Conservation (phyloP, 1,284 basidiomycete genomes). For the Tilletia caries region DNA sequence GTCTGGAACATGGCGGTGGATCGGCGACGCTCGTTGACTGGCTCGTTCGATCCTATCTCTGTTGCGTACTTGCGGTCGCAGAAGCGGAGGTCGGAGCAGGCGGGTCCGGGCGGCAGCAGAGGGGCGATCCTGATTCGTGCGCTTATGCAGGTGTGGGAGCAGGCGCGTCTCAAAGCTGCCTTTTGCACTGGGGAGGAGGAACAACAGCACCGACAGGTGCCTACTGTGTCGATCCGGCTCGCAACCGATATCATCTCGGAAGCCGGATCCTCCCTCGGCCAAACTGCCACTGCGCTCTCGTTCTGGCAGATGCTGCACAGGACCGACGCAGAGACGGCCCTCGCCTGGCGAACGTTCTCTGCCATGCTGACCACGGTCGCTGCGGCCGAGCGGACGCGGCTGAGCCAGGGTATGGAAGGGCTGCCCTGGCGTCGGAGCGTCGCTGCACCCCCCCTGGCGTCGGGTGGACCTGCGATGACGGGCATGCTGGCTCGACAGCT, state of each 20-base stretch:
- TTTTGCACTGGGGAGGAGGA: no score
- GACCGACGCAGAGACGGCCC: neutral
- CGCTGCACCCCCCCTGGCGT: no score
- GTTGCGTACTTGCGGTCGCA: neutral
- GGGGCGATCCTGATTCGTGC: no score
- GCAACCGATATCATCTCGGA: no score
- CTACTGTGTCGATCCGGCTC: no score
- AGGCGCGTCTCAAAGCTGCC: no score
- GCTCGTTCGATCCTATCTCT: neutral
- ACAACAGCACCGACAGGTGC: no score
- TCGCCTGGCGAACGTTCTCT: neutral
- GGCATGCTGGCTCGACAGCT: neutral
- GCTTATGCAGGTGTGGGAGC: no score
- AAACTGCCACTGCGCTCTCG: neutral
- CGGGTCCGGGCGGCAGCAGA: no score
- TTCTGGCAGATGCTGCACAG: no score
- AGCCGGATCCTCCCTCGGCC: neutral
- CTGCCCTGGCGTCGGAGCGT: no score
- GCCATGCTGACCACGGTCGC: neutral
- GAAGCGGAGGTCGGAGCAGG: no score
- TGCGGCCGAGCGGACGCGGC: neutral
- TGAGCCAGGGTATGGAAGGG: neutral
- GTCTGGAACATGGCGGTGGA: neutral
- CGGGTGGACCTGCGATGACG: neutral
- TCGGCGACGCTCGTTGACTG: neutral